Evolutionary conservation across 495 filamentous ascomycete genomes (phyloP).

Genomic region (Hypoxylon rickii): DNA sequence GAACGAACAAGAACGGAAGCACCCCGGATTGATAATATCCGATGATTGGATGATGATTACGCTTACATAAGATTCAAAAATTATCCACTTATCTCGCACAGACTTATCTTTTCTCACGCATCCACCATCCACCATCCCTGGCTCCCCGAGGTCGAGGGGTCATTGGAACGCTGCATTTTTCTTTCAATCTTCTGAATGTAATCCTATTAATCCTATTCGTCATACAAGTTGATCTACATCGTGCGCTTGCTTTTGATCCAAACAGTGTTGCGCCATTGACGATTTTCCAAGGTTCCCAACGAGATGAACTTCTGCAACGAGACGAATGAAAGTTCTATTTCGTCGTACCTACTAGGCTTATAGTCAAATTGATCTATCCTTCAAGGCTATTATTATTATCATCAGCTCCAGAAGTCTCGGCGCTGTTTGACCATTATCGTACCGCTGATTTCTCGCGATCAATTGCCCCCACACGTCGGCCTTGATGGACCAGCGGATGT

Average conservation of each 20-base stretch:
- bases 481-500: conserved; percentile 10
- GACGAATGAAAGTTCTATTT: not conserved
- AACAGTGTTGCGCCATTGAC: conserved; percentile 18
- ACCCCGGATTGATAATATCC: not conserved
- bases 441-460: not conserved
- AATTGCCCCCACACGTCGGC: not conserved
- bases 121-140: too few relatives aligned
- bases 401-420: not conserved
- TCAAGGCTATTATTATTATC: not conserved
- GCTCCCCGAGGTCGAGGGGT: too few relatives aligned
- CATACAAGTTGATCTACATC: conserved; percentile 16
- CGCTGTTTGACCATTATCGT: not conserved
- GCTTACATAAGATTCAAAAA: not conserved
- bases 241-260: conserved; percentile 13
- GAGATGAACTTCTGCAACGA: not conserved
- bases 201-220: conserved; percentile 23
- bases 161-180: too few relatives aligned
- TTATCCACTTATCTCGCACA: conserved; percentile 16
- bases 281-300: not conserved
- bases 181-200: too few relatives aligned
- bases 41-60: not conserved
- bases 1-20: not conserved
- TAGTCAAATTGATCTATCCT: too few relatives aligned
- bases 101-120: conserved; percentile 11
- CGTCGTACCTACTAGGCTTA: not conserved